Base-by-base conservation (phyloP, 495 filamentous ascomycete species). In the Penicillium soppii region DNA sequence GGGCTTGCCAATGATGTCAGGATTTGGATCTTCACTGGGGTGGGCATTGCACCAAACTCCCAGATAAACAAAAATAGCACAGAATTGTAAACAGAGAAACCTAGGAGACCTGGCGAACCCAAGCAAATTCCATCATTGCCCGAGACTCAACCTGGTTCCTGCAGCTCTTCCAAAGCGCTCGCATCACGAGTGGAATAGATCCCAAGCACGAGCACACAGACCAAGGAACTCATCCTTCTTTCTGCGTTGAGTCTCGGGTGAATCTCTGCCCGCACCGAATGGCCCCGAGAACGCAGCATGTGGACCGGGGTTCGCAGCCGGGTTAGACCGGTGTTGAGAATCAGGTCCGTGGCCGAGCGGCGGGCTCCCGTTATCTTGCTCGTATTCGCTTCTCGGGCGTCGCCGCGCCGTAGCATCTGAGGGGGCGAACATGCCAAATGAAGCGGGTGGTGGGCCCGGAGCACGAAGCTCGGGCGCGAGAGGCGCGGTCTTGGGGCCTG, bases 141-240 rank as follows among this genome's bases (percentile, higher is more conserved):
- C 13, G 46, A 33, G 13, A 38, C 44, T 32, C 5, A 22, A 12
- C 8, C 29, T 12, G 29, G 10, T 10, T 5, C 7, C 10, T 10
- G 15, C 6, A 17, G 36, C 20, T n/a, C 5, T 9, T 3, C 7
- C 8, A 19, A n/a, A 39, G 6, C 6, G 15, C 25, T 41, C 33
- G 43, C 13, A 39, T 85, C 75, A 98, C 42, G 91, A 96, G 75
- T 97, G 94, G 66, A 98, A 95, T 44, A 98, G 64, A 73, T 98
- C 94, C 94, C 94, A 98, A 20, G 92, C 92, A 60, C 90, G 77
- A 43, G 87, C 83, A 62, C 94, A 98, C 35, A 97, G 70, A 39
- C 79, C 73, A 55, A 98, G 69, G 64, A 98, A 98, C 62, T 98
- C 92, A 38, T 96, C 92, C 67, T 92, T 90, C 84, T 98, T 98